These are phyloP conservation scores for Cladosporium austrohemisphaericum DNA, from an alignment of 2,329 filamentous ascomycete species.

Conservation along the genomic window DNA sequence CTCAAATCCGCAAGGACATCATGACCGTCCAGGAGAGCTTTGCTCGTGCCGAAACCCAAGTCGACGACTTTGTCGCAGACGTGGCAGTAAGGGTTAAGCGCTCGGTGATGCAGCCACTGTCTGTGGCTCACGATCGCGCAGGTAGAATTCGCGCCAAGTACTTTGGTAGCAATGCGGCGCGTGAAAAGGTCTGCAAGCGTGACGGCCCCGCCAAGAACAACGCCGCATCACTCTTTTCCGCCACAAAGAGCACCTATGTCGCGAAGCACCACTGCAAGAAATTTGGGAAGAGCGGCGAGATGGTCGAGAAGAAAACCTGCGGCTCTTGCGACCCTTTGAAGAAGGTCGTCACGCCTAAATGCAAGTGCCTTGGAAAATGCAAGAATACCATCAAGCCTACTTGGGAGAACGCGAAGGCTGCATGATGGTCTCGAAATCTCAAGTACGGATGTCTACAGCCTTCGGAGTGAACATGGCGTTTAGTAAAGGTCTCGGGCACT, in stretches of 20 bases:
- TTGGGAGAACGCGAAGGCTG: no score
- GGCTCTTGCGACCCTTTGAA: conserved; percentile 27
- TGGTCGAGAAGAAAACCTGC: conserved; percentile 18
- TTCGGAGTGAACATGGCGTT: no score
- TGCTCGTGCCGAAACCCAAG: conserved; percentile 10
- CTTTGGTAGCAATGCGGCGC: conserved; percentile 5
- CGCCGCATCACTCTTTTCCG: neutral
- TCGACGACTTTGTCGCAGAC: conserved; percentile 11
- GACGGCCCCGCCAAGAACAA: neutral
- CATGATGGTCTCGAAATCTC: no score
- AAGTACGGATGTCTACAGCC: no score
- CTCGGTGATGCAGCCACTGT: conserved; percentile 6
- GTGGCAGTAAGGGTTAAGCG: conserved; percentile 8
- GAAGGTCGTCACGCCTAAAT: no score
- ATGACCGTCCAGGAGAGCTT: conserved; percentile 3
- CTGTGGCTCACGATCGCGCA: conserved; percentile 5
- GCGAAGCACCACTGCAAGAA: neutral
- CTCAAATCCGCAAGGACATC: conserved; percentile 7
- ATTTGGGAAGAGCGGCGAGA: neutral
- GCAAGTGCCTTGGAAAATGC: no score
- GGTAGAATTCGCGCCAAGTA: conserved; percentile 14
- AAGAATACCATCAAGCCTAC: no score
- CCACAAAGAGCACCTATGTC: neutral
- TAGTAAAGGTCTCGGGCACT: no score
- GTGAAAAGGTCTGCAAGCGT: conserved; percentile 14